Conservation (phyloP, 208 protist species). For the Leishmania aethiopica region DNA sequence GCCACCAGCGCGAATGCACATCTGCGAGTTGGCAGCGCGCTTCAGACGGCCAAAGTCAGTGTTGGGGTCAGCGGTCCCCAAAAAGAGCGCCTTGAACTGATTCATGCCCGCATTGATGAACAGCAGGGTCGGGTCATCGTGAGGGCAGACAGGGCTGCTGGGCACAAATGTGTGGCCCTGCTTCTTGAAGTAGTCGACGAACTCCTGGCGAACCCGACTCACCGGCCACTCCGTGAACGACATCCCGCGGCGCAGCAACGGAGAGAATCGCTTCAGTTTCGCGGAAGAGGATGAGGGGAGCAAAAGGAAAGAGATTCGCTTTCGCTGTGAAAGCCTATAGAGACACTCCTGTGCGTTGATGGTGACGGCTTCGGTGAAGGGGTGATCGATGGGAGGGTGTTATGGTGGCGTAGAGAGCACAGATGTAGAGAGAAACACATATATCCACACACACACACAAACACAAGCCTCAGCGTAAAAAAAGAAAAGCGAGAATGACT, state of each 20-base stretch:
- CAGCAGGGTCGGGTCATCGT: conserved; percentile 98
- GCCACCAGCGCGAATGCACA: conserved; percentile 99
- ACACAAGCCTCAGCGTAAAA: not conserved
- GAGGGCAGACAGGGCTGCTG: conserved; percentile 94
- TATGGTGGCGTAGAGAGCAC: not conserved
- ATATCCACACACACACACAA: not conserved
- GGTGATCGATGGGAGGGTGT: not conserved
- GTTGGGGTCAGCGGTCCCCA: conserved; percentile 95
- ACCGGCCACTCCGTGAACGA: conserved; percentile 74
- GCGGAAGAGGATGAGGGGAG: conserved; percentile 5
- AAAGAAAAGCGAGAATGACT: not conserved
- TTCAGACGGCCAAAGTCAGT: conserved; percentile 93
- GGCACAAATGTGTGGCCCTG: conserved; percentile 91
- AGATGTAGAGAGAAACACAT: not conserved
- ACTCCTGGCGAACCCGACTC: conserved; percentile 90
- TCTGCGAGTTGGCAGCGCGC: conserved; percentile 97
- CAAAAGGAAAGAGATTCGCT: not conserved
- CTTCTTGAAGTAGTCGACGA: conserved; percentile 96
- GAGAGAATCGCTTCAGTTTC: conserved; percentile 27
- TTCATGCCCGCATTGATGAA: conserved; percentile 99
- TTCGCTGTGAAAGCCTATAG: not conserved
- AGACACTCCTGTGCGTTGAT: not conserved
- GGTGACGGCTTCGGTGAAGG: not conserved
- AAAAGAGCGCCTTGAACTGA: conserved; percentile 98
- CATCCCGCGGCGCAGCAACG: conserved; percentile 27